A percentile compares a stretch with the other conserved stretches of the same genome.
Evolutionary conservation across 768 basidiomycete species (phyloP).

Genomic region (Leucocoprinus sp.): DNA sequence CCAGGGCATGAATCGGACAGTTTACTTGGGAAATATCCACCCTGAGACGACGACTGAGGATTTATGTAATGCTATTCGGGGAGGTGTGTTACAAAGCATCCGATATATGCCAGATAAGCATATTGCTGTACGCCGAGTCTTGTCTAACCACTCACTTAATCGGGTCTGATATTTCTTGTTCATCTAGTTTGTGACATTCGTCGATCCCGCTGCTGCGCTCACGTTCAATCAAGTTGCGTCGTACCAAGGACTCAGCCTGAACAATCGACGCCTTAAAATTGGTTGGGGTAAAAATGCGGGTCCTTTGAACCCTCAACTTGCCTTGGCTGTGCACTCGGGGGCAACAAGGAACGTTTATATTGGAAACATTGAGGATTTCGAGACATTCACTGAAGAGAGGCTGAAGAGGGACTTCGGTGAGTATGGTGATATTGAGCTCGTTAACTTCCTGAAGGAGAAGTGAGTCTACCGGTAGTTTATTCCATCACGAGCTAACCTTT

Average conservation of each 20-base stretch:
- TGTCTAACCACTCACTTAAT: not conserved
- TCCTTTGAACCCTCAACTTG: constrained; percentile 73
- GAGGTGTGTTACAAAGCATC: constrained; percentile 94
- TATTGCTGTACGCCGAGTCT: constrained; percentile 64
- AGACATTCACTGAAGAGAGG: constrained; percentile 81
- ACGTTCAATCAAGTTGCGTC: constrained; percentile 92
- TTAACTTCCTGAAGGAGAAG: constrained; percentile 95
- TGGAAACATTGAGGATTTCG: constrained; percentile 93
- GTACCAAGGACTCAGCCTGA: constrained; percentile 82
- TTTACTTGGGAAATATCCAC: constrained; percentile 94
- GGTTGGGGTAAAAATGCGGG: constrained; percentile 98
- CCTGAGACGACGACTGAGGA: constrained; percentile 94
- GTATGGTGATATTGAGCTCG: constrained; percentile 93
- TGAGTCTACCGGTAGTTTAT: constrained; percentile 28
- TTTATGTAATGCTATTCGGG: constrained; percentile 91
- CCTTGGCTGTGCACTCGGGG: constrained; percentile 84
- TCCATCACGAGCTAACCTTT: constrained; percentile 4
- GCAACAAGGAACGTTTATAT: constrained; percentile 97
- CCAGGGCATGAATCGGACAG: constrained; percentile 77
- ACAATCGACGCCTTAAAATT: constrained; percentile 90
- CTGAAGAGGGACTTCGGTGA: constrained; percentile 91
- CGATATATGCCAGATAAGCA: constrained; percentile 96
- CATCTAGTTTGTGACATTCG: constrained; percentile 85
- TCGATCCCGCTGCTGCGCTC: constrained; percentile 87
- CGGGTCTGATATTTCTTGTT: constrained; percentile 10